Conservation (phyloP, 495 filamentous ascomycete species). For the Aspergillus bridgeri region DNA sequence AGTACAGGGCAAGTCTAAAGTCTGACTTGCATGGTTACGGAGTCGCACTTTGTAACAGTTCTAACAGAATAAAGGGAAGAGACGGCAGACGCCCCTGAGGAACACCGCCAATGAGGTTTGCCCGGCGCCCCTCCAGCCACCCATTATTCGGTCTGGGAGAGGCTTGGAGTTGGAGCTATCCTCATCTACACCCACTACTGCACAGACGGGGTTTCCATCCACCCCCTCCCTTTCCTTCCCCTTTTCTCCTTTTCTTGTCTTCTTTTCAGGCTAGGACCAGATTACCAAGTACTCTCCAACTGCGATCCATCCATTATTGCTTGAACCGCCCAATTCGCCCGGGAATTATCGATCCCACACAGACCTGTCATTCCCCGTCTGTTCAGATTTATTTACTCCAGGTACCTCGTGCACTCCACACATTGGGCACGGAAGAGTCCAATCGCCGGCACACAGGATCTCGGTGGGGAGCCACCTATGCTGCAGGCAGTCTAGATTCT, state of each 20-base stretch:
- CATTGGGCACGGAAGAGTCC: too few relatives aligned
- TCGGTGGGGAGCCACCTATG: slow-evolving; percentile 28
- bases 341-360: not conserved
- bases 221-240: not conserved
- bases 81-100: not conserved
- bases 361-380: not conserved
- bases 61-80: too few relatives aligned
- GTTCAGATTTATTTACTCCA: too few relatives aligned
- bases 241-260: not conserved
- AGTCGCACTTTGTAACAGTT: too few relatives aligned
- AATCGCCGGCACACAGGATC: not conserved
- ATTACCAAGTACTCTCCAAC: too few relatives aligned
- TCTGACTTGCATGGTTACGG: not conserved
- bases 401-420: not conserved
- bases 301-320: not conserved
- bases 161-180: not conserved
- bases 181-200: not conserved
- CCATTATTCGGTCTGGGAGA: too few relatives aligned
- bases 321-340: not conserved
- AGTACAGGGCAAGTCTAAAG: not conserved
- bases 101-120: slow-evolving; percentile 1
- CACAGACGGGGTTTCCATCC: not conserved
- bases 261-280: not conserved
- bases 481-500: slow-evolving; percentile 30
- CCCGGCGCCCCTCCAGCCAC: not conserved